Evolutionary conservation across 2,329 filamentous ascomycete species (phyloP).

Genomic region (Colletotrichum sp.): DNA sequence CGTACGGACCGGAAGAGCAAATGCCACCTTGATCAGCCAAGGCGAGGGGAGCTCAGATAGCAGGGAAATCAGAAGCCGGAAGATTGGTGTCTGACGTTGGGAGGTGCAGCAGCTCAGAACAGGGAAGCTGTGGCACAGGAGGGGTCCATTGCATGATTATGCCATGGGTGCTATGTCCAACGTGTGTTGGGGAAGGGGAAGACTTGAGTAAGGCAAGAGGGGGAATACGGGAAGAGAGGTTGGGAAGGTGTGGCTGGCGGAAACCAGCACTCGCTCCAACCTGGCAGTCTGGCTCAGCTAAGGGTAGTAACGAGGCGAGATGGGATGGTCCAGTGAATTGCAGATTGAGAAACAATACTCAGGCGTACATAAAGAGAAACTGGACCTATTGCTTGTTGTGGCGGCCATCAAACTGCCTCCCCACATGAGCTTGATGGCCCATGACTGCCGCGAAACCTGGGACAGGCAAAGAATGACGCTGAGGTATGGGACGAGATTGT

Average conservation of each 20-base stretch:
- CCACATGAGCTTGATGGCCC: neutral
- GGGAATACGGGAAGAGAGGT: neutral
- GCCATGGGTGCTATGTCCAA: conserved; percentile 1
- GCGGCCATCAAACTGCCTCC: neutral
- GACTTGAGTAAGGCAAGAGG: neutral
- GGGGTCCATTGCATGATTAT: conserved; percentile 17
- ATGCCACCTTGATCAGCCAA: neutral
- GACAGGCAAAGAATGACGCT: neutral
- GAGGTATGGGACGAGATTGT: conserved; percentile 8
- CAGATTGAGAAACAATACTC: neutral
- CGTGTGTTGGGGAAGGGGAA: neutral
- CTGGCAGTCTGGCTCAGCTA: neutral
- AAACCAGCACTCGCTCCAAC: neutral
- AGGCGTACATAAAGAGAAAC: neutral
- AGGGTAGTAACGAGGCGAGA: neutral
- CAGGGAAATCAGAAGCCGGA: neutral
- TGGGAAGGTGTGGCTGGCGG: neutral
- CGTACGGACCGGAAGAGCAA: neutral
- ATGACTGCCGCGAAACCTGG: neutral
- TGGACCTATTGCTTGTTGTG: neutral
- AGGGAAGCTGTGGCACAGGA: conserved; percentile 17
- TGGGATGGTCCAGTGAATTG: neutral
- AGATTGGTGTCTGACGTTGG: neutral
- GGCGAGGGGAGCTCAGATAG: conserved; percentile 9
- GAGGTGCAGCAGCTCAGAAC: conserved; percentile 12